Evolutionary conservation across 495 filamentous ascomycete genomes (phyloP).

Genomic region (Ascobolus immersus): DNA sequence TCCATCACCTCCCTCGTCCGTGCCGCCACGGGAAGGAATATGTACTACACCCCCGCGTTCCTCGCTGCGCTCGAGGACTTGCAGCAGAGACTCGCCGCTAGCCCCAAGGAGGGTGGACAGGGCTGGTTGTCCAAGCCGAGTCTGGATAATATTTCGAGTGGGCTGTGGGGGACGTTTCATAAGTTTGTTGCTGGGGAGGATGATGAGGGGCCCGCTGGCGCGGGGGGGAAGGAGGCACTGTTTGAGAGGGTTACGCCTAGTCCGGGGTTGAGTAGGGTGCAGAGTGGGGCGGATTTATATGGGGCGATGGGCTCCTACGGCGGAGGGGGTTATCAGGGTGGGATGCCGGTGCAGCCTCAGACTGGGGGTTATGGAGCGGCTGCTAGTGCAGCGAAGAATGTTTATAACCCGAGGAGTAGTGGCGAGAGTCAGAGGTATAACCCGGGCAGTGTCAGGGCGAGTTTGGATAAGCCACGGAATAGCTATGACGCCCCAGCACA

Average conservation of each 20-base stretch:
- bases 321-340: no score
- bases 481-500: no score
- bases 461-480: no score
- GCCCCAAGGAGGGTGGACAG: constrained; percentile 41
- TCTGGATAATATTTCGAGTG: constrained; percentile 77
- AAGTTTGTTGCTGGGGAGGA: constrained; percentile 90
- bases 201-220: constrained; percentile 30
- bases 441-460: no score
- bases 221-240: constrained; percentile 30
- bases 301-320: no score
- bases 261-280: constrained; percentile 56
- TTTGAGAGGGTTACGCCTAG: constrained; percentile 59
- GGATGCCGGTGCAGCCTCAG: no score
- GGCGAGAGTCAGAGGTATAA: no score
- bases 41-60: constrained; percentile 54
- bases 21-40: constrained; percentile 54
- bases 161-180: constrained; percentile 71
- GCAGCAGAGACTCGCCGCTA: constrained; percentile 52
- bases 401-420: no score
- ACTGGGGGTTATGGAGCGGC: no score
- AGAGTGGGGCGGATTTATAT: constrained; percentile 55
- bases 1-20: constrained; percentile 54
- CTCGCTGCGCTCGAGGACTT: constrained; percentile 60
- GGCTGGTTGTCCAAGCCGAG: constrained; percentile 76
- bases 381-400: no score